Evolutionary conservation across 805 yeast species (phyloP).

Genomic region (Lachancea sp.): DNA sequence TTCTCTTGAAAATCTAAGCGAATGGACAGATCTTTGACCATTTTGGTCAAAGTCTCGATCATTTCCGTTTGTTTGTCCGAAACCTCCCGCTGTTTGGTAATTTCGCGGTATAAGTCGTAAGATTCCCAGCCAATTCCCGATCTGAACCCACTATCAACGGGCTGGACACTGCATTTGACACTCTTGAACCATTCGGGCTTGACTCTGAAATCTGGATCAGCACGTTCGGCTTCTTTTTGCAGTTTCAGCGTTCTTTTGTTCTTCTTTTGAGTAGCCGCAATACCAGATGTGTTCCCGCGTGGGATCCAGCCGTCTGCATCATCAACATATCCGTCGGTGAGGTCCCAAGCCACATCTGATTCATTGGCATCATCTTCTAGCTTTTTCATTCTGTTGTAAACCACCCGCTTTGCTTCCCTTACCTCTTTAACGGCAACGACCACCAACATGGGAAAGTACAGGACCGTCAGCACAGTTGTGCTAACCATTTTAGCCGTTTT

Average conservation of each 20-base stretch:
- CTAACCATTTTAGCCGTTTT: slow-evolving; percentile 37
- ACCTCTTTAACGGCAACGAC: slow-evolving; percentile 61
- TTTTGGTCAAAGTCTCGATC: slow-evolving; percentile 5
- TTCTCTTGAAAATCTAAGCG: background rate
- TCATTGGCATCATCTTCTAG: slow-evolving; percentile 77
- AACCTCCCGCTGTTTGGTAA: slow-evolving; percentile 32
- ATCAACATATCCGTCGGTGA: slow-evolving; percentile 63
- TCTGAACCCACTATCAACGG: slow-evolving; percentile 48
- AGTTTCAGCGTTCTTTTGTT: slow-evolving; percentile 32
- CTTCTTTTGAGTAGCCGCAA: slow-evolving; percentile 33
- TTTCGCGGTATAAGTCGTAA: slow-evolving; percentile 46
- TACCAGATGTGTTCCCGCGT: slow-evolving; percentile 18
- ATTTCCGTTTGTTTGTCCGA: slow-evolving; percentile 14
- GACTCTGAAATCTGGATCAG: slow-evolving; percentile 63
- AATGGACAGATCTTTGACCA: slow-evolving; percentile 15
- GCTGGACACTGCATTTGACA: slow-evolving; percentile 49
- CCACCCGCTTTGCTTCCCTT: slow-evolving; percentile 59
- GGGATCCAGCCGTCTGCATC: slow-evolving; percentile 29
- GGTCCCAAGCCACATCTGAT: slow-evolving; percentile 71
- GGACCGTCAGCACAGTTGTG: slow-evolving; percentile 51
- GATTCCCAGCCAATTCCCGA: slow-evolving; percentile 61
- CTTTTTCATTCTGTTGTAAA: slow-evolving; percentile 58
- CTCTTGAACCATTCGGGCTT: slow-evolving; percentile 46
- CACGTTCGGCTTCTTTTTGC: slow-evolving; percentile 58
- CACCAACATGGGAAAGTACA: slow-evolving; percentile 62